These are phyloP conservation scores for Boletus rufocinnamomeus DNA, from an alignment of 768 basidiomycete species.

Conservation along the genomic window DNA sequence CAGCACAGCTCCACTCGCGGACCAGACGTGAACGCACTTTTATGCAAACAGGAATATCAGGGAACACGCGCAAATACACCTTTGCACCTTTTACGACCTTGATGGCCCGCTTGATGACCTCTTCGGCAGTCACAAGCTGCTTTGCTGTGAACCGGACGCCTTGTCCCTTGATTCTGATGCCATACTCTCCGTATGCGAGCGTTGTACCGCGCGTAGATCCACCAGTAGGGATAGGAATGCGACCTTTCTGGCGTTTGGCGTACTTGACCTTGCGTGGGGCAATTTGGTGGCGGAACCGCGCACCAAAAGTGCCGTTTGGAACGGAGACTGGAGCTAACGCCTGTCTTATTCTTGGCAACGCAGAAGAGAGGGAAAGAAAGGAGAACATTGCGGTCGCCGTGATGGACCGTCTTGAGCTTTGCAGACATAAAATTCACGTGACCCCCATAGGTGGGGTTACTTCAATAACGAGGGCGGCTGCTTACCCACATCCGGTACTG, in stretches of 20 bases:
- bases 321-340: slow-evolving; percentile 10
- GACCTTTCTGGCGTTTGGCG: slow-evolving; percentile 88
- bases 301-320: slow-evolving; percentile 23
- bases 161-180: slow-evolving; percentile 82
- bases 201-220: slow-evolving; percentile 94
- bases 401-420: not conserved
- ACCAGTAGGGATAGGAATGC: slow-evolving; percentile 80
- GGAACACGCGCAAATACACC: slow-evolving; percentile 88
- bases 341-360: slow-evolving; percentile 18
- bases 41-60: slow-evolving; percentile 95
- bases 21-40: slow-evolving; percentile 57
- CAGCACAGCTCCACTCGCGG: not conserved
- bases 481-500: not conserved
- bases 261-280: slow-evolving; percentile 85
- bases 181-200: slow-evolving; percentile 89
- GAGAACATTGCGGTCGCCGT: slow-evolving; percentile 24
- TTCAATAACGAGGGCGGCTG: not conserved
- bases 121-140: slow-evolving; percentile 84
- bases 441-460: slow-evolving; percentile 26
- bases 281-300: slow-evolving; percentile 55
- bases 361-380: slow-evolving; percentile 18
- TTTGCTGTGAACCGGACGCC: slow-evolving; percentile 85
- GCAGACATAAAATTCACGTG: not conserved
- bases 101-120: slow-evolving; percentile 85
- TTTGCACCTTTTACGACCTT: slow-evolving; percentile 89